Evolutionary conservation across 345 rosid species (phyloP), one percentile per base, ranked within the genome.

Genomic region (Hevea brasiliensis): DNA sequence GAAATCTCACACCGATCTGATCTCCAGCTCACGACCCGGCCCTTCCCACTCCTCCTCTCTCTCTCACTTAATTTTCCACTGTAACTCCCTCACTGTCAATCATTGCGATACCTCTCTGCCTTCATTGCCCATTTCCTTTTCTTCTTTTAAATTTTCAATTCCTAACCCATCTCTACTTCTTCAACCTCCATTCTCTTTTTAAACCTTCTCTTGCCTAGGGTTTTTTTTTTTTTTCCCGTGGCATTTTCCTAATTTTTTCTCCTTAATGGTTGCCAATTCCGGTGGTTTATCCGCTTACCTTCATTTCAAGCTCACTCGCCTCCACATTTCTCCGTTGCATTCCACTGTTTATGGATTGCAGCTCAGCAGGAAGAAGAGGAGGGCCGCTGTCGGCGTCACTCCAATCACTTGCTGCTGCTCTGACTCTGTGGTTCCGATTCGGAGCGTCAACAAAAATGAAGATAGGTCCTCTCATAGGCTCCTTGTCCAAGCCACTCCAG

Each of bases 211-310:
- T 26, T 47, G 42, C 21, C 70, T 68, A 79, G 82, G 79, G 82
- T 77, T 77, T 80, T 41, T 73, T 4, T 32, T 32, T 32, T 4
- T 32, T 32, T 32, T 4, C 71, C 72, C 23, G 86, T 87, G 96
- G 82, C 86, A 68, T 81, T 78, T 75, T 67, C 79, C 40, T 89
- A 60, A 88, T 73, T 73, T 71, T 8, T 0, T 4, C 37, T 47
- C 17, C 21, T 65, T 55, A 44, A 88, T 90, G 95, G 82, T 86
- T 79, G 87, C 91, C 71, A 83, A 81, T 81, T 86, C 89, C 65
- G 81, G 84, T 58, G 86, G 78, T 10, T 79, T 89, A 42, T 64
- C 88, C 64, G 55, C 94, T 71, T 92, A 76, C 77, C 80, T 89
- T 20, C 88, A 90, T 78, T 86, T 88, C 85, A 80, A 77, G 67